A percentile compares a stretch with the other conserved stretches of the same genome.
Evolutionary conservation across 257 asterid genomes (phyloP).

Genomic region (Salvia miltiorrhiza): DNA sequence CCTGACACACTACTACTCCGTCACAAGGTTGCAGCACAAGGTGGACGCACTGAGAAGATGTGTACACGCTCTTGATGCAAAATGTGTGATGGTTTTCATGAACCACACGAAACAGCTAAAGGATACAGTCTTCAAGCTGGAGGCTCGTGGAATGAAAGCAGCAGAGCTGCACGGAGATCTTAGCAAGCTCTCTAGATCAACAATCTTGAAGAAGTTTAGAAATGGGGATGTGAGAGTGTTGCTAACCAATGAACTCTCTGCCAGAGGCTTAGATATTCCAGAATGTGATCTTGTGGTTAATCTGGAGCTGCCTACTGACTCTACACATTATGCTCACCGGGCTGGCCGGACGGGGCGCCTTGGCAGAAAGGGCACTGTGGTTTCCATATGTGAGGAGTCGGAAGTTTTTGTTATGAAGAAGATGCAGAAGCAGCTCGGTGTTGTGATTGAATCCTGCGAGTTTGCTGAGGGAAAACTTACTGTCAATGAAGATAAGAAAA

Average conservation of each 20-base stretch:
- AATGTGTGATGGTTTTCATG: conserved; percentile 87
- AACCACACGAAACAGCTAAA: conserved; percentile 81
- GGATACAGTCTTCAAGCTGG: conserved; percentile 80
- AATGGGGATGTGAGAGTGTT: conserved; percentile 78
- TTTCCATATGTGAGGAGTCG: conserved; percentile 77
- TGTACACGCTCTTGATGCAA: conserved; percentile 78
- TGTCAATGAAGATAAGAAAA: conserved; percentile 46
- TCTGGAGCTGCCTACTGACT: conserved; percentile 84
- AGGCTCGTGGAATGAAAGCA: conserved; percentile 91
- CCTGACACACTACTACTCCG: conserved; percentile 67
- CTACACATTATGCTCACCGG: conserved; percentile 87
- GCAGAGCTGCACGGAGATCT: conserved; percentile 94
- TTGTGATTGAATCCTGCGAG: conserved; percentile 58
- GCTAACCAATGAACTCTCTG: conserved; percentile 90
- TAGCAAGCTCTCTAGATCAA: conserved; percentile 71
- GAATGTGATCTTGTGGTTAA: conserved; percentile 98
- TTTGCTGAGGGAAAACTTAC: conserved; percentile 77
- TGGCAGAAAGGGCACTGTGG: conserved; percentile 82
- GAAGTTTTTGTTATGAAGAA: conserved; percentile 83
- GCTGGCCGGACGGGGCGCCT: conserved; percentile 97
- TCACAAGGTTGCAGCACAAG: conserved; percentile 84
- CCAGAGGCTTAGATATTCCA: conserved; percentile 91
- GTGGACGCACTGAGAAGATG: conserved; percentile 83
- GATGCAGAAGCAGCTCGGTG: conserved; percentile 83
- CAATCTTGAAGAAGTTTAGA: conserved; percentile 70